Evolutionary conservation across 352 stramenopile species (phyloP), one percentile per base, ranked within the genome.

Genomic region (Globisporangium takayamanum): DNA sequence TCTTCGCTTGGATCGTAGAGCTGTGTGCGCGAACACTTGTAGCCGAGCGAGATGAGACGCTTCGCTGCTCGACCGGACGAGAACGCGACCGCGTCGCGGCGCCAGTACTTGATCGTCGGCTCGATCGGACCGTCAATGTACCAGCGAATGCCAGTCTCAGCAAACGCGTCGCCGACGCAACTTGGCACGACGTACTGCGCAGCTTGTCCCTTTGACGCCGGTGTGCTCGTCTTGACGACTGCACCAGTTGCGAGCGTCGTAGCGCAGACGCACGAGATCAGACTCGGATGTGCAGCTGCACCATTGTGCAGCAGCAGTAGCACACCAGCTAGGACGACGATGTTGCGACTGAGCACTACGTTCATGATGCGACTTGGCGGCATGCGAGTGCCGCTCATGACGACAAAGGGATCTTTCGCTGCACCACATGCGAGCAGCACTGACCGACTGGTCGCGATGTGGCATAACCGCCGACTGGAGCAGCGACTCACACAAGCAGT

Each of bases 111-210:
- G 52, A 88, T 61, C 39, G 59, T 69, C 56, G 73, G 59, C 33
- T 73, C 55, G 22, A 91, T 26, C 1, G 84, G 83, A 1, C 84
- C 82, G 60, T 92, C 74, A 46, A 86, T 70, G 65, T 89, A 90
- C 80, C 80, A 94, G 62, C 84, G 80, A 57, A 94, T 85, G 46
- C 82, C 84, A 1, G 80, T 86, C 60, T 79, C 70, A 16, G 80
- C 81, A 42, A 94, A 94, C n/a, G 91, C 80, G 63, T 94, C 84
- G 33, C 82, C 67, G n/a, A 91, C 62, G 62, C 84, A 92, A 57
- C 69, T 79, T 3, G 81, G 74, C 15, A 88, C 41, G 5, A 74
- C 64, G 62, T 73, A 84, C 69, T 83, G 80, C 37, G 79, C 73
- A 1, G 68, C 69, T 55, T 88, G 74, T 22, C 66, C 71, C 46